Evolutionary conservation across 1,284 basidiomycete species (phyloP).

Genomic region (Rhodotorula sp.): DNA sequence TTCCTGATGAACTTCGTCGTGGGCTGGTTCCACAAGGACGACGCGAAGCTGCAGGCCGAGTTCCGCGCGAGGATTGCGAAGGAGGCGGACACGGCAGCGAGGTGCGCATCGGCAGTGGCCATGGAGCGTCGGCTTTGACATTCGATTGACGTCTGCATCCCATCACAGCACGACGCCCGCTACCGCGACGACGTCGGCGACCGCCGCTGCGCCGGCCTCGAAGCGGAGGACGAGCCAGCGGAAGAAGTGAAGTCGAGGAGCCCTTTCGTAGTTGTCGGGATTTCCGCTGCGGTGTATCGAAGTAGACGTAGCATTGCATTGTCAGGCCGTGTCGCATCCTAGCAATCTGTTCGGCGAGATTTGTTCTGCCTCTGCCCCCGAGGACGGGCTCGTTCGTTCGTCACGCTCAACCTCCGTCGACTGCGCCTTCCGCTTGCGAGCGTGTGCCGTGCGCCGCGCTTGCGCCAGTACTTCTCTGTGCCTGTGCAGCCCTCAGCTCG

Average conservation of each 20-base stretch:
- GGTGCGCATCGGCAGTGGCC: too few relatives aligned
- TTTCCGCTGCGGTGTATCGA: too few relatives aligned
- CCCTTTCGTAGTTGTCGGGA: background rate
- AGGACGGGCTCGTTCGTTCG: too few relatives aligned
- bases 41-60: conserved; percentile 4
- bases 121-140: background rate
- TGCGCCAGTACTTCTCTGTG: too few relatives aligned
- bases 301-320: background rate
- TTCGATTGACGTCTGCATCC: background rate
- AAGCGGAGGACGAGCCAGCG: conserved; percentile 8
- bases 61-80: background rate
- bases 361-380: background rate
- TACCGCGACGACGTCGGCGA: background rate
- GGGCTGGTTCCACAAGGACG: conserved; percentile 26
- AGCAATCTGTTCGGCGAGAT: background rate
- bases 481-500: too few relatives aligned
- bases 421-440: background rate
- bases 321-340: background rate
- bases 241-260: conserved; percentile 1
- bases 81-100: background rate
- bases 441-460: too few relatives aligned
- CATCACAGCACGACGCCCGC: background rate
- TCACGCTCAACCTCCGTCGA: background rate
- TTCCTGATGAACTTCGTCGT: conserved; percentile 40
- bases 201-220: background rate